Evolutionary conservation across 495 filamentous ascomycete genomes (phyloP), one percentile per base, ranked within the genome.

Genomic region (Daldinia loculata): DNA sequence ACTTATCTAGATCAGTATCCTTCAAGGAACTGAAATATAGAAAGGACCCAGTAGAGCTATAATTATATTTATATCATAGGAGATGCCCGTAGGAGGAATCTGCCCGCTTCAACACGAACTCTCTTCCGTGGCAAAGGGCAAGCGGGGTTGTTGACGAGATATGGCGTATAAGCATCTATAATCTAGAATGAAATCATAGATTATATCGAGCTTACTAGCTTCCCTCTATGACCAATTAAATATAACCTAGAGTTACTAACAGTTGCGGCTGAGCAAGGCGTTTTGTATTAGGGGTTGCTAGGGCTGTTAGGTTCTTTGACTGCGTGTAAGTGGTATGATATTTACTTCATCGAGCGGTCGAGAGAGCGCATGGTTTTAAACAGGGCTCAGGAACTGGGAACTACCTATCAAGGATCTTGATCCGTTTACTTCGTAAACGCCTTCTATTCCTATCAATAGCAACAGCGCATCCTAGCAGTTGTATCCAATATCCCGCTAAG

Each of bases 221-320:
- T 3, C 2, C 32, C 9, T 3, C 32, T 34, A 34, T 0, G 30
- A 32, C 30, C n/a, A n/a, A n/a, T n/a, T n/a, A n/a, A n/a, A n/a
- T n/a, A n/a, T n/a, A n/a, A n/a, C n/a, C n/a, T n/a, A n/a, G n/a
- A n/a, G n/a, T n/a, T n/a, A n/a, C 30, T 32, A 27, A 30, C 27
- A 6, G 26, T 17, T 27, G 14, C 50, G 50, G 50, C 50, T 53
- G 26, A 53, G 50, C 50, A 53, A 53, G 50, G 50, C 50, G 15
- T 29, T 30, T 34, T 22, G 41, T 48, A 48, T 48, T 48, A 4
- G n/a, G 6, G 17, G n/a, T n/a, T 6, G 41, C 22, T 45, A 48
- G 43, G 17, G 17, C 43, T 7, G 43, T 48, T 24, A 48, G 19
- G 43, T 24, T 11, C 22, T 48, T 12, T 48, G 9, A 9, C 43